These are phyloP conservation scores for Cystobasidiaceae sp. DNA, from an alignment of 1,284 basidiomycete genomes.

Conservation along the genomic window DNA sequence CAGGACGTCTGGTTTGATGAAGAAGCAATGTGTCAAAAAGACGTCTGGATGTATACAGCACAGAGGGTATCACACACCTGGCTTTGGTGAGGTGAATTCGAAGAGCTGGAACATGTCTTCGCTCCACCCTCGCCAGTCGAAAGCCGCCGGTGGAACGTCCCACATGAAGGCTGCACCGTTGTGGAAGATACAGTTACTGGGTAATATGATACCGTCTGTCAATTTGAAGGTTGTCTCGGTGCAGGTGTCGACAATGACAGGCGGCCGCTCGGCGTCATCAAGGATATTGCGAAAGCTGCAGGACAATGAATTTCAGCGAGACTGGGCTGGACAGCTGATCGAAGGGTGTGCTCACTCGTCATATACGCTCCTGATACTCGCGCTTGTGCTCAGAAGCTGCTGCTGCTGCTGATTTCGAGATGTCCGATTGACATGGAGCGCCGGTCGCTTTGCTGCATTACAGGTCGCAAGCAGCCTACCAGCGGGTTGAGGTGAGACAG, in stretches of 20 bases:
- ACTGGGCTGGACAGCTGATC: neutral
- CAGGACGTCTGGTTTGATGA: constrained; percentile 88
- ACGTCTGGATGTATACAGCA: neutral
- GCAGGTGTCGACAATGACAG: constrained; percentile 35
- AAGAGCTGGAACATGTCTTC: constrained; percentile 71
- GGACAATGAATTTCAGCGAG: neutral
- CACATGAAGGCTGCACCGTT: constrained; percentile 84
- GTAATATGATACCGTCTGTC: constrained; percentile 63
- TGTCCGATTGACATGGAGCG: too few relatives aligned
- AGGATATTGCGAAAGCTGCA: constrained; percentile 40
- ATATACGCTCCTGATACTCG: neutral
- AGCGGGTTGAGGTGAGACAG: neutral
- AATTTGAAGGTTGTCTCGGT: constrained; percentile 45
- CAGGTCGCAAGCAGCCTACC: too few relatives aligned
- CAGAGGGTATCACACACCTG: constrained; percentile 58
- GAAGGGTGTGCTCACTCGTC: constrained; percentile 1
- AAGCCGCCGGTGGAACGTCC: constrained; percentile 66
- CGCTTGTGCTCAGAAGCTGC: neutral
- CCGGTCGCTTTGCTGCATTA: too few relatives aligned
- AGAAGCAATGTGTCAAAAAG: neutral
- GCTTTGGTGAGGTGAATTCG: constrained; percentile 72
- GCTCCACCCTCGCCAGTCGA: constrained; percentile 58
- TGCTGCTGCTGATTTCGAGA: neutral
- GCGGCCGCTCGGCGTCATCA: constrained; percentile 32
- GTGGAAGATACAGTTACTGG: constrained; percentile 72